Evolutionary conservation across 169 alveolate species (phyloP).

Genomic region (Plasmodium reichenowi): DNA sequence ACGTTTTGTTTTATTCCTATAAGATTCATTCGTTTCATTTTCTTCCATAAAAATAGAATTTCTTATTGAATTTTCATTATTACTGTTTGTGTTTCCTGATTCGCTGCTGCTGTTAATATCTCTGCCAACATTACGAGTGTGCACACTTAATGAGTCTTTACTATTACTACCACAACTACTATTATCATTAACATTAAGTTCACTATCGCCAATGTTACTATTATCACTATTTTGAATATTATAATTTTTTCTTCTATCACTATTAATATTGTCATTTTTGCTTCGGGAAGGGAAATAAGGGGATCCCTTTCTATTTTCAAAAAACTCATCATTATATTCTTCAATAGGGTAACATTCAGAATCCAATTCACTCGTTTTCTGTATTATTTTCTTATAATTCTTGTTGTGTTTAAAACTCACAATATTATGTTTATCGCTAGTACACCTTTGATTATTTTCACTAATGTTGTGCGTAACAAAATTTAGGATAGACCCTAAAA

Average conservation of each 20-base stretch:
- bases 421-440: conserved; percentile 9
- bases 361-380: conserved; percentile 7
- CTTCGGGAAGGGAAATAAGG: too few relatives aligned
- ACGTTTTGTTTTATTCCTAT: conserved; percentile 11
- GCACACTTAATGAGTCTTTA: conserved; percentile 10
- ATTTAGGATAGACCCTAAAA: conserved; percentile 24
- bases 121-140: background rate
- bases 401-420: conserved; percentile 8
- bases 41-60: conserved; percentile 66
- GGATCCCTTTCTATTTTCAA: background rate
- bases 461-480: conserved; percentile 17
- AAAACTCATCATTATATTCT: background rate
- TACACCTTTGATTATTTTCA: conserved; percentile 2
- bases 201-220: background rate
- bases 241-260: too few relatives aligned
- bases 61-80: conserved; percentile 13
- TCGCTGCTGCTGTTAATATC: conserved; percentile 11
- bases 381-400: conserved; percentile 10
- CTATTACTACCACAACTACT: background rate
- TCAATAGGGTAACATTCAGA: background rate
- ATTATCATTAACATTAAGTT: background rate
- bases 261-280: too few relatives aligned
- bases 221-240: conserved; percentile 7
- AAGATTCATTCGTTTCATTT: conserved; percentile 16
- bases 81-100: conserved; percentile 33